Conservation (phyloP, 1,284 basidiomycete species). For the Singerocomus rubriflavus region DNA sequence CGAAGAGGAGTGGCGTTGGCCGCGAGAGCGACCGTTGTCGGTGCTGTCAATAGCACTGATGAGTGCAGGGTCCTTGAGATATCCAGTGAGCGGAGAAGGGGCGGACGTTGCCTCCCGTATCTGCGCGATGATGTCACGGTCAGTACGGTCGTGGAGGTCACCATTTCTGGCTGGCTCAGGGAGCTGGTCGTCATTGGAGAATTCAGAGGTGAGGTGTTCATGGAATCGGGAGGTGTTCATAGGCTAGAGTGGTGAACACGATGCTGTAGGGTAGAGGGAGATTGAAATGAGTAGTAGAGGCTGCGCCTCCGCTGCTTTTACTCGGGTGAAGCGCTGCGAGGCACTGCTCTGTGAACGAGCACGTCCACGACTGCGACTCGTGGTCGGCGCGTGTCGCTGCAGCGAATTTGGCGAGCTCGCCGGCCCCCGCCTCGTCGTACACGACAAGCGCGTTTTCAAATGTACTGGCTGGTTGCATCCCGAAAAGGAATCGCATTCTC, state of each 20-base stretch:
- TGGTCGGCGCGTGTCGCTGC: conserved; percentile 19
- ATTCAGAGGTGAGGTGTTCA: conserved; percentile 28
- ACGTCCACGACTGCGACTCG: conserved; percentile 10
- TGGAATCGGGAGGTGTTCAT: conserved; percentile 33
- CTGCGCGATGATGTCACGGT: conserved; percentile 32
- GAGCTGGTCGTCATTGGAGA: conserved; percentile 10
- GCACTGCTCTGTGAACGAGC: conserved; percentile 9
- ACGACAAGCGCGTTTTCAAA: no score
- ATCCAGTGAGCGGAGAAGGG: conserved; percentile 29
- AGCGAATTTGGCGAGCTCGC: conserved; percentile 4
- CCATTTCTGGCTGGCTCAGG: conserved; percentile 9
- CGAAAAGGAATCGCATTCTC: conserved; percentile 22
- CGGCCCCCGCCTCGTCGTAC: not conserved
- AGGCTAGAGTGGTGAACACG: conserved; percentile 5
- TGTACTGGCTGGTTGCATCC: not conserved
- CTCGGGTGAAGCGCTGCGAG: conserved; percentile 4
- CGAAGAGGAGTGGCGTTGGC: conserved; percentile 24
- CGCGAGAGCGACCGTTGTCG: conserved; percentile 16
- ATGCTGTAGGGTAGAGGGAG: conserved; percentile 4
- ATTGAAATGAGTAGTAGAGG: not conserved
- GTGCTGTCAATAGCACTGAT: conserved; percentile 25
- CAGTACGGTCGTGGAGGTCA: not conserved
- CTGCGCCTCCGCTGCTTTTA: conserved; percentile 17
- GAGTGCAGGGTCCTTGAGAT: conserved; percentile 32
- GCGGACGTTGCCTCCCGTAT: conserved; percentile 35